Base-by-base conservation (phyloP, 169 alveolate genomes). In the Toxoplasma gondii region DNA sequence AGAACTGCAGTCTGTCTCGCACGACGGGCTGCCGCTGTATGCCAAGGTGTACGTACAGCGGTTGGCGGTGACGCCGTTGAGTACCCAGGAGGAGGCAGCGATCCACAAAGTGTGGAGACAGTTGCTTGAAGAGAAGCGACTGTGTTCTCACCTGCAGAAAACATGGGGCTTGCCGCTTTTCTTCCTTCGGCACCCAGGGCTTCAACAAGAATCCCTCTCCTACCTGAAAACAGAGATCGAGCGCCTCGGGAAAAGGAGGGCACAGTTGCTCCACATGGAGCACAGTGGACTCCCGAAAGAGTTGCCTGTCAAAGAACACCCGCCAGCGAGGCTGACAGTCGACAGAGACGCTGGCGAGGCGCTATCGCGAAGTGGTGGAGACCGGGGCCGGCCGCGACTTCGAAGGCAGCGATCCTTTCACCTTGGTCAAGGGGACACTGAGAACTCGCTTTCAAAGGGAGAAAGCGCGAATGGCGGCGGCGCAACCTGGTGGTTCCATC, bases 141-240 rank as follows among this genome's bases (percentile, higher is more conserved):
- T 78, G 22, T 78, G 86, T n/a, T 17, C 39, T 12, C 45, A 78
- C 43, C 86, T 78, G 39, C 86, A 78, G 86, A 78, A 78, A n/a
- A 16, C 22, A 1, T 78, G 86, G 86, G 45, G 45, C 19, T 1
- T 78, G 2, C 86, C 86, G 29, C 86, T 78, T 7, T 78, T 78
- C 24, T 38, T 78, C 45, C 86, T 78, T 27, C 86, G 86, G 19
- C 45, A n/a, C n/a, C 45, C 86, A 0, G 49, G 44, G 44, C 45
- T 78, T 19, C 86, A 78, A 17, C 86, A 27, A 10, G 86, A 9
- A 31, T 19, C 49, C 44, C 39, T 78, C 22, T 36, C 49, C 44
- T 78, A 78, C 86, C 45, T 78, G 29, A 78, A 78, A 27, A 78
- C 39, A n/a, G 45, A 78, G 16, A 16, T 78, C 86, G 86, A 78